Base-by-base conservation (phyloP, 2,329 filamentous ascomycete species). In the Ceratocystiopsis minuta region DNA sequence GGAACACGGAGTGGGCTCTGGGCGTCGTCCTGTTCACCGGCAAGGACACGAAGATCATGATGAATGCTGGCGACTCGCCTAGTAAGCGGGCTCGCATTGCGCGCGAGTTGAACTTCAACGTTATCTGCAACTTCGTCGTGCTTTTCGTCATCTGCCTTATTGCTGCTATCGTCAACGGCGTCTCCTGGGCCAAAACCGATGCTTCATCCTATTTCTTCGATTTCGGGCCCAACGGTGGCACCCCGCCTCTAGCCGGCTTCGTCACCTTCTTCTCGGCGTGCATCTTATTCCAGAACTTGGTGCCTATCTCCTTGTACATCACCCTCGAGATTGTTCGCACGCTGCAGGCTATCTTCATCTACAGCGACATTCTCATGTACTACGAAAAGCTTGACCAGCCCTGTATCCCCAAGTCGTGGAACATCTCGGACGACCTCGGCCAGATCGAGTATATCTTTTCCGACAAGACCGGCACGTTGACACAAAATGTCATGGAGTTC, bases 41-140 rank as follows among this genome's bases (percentile, higher is more conserved):
- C 32, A 78, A 87, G 54, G 88, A 98, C 57, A 94, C 88, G 32
- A 98, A 96, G 64, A 96, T 95, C 57, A 98, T 98, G 90, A 81
- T 95, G 65, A 98, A 98, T 57, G 83, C 90, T 24, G 90, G 90
- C 46, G 80, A 88, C 47, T 98, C 90, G 2, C 90, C 92, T 13
- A 93, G 77, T 57, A 98, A 98, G 65, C 81, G 88, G 48, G 76
- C 90, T 34, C 78, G 84, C 50, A 87, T 98, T 52, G 84, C 87
- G 41, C 80, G 85, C 48, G 87, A 94, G 57, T 72, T 98, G 51
- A 98, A 98, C 64, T 92, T 85, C 72, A 94, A 94, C 59, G 87
- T 98, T 58, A 72, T 96, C 46, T 93, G 87, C 70, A 98, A 98
- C 61, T 96, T 98, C 55, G 66, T 81, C 52, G 77, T 98, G 51